Percentiles rank a stretch among this genome's conserved stretches.
Evolutionary conservation across 2,329 filamentous ascomycete species (phyloP).

Genomic region (Onygenales sp.): DNA sequence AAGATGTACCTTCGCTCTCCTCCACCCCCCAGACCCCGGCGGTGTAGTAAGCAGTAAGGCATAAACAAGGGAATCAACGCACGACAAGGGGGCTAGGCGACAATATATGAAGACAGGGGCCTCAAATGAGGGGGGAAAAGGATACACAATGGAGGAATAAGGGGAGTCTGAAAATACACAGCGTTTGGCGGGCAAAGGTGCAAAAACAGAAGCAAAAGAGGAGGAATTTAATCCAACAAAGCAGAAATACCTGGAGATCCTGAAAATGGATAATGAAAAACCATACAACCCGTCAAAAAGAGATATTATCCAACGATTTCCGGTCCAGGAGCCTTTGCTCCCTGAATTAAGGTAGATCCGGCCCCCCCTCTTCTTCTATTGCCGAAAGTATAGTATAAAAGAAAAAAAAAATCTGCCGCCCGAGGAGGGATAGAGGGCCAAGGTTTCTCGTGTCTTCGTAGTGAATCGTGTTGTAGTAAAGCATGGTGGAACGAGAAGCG

Average conservation of each 20-base stretch:
- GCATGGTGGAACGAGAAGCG: neutral
- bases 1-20: conserved; percentile 14
- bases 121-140: neutral
- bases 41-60: neutral
- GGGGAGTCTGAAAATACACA: neutral
- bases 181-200: neutral
- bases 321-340: neutral
- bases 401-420: neutral
- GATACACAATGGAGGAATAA: neutral
- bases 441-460: conserved; percentile 3
- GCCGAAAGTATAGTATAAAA: neutral
- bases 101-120: neutral
- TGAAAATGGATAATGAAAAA: conserved; percentile 1
- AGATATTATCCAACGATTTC: neutral
- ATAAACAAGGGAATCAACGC: conserved; percentile 2
- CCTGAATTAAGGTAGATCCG: neutral
- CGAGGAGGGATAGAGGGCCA: neutral
- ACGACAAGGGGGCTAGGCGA: neutral
- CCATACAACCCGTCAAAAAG: neutral
- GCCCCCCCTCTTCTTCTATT: neutral
- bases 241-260: neutral
- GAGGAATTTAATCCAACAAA: neutral
- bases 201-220: neutral
- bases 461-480: conserved; percentile 1
- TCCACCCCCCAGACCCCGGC: neutral